Evolutionary conservation across 1,284 basidiomycete genomes (phyloP), one percentile per base, ranked within the genome.

Genomic region (Melampsora americana): DNA sequence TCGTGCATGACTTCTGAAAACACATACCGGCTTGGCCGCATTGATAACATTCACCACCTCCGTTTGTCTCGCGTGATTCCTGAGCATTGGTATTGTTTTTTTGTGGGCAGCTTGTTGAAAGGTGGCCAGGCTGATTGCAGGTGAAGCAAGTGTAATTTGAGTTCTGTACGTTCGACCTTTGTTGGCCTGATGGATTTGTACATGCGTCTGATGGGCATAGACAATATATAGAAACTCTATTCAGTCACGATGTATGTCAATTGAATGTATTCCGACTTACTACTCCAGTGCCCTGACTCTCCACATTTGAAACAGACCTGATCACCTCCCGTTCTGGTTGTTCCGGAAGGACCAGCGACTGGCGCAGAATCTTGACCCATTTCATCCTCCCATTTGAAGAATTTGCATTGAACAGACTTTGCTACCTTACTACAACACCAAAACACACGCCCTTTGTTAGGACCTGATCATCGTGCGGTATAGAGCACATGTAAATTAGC

Each of bases 371-470:
- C 78, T 5, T 76, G 80, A 56, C 88, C 88, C 60, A 28, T 20
- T 0, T 61, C 77, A 5, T 82, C 81, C 60, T 92, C 90, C 93
- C 93, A 96, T 79, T 91, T 89, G 80, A 95, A 97, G 84, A 89
- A 94, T 4, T 82, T 80, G 81, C 93, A 95, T 44, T 85, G 84
- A 39, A 86, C 87, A 28, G 84, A 84, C 64, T 85, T 84, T 14
- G 83, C 84, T 11, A 73, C 67, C 78, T 90, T 90, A 0, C 87
- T 84, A 82, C 93, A 94, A 18, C 83, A 85, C 90, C 91, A 93
- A 81, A n/a, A 53, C 23, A 53, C 32, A 12, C 48, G 50, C 0
- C 71, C 71, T 32, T 74, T 74, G 53, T 53, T 74, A 5, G 71
- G 62, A 20, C 71, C 71, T 74, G 26, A n/a, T 20, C 14, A 74